Evolutionary conservation across 2,329 filamentous ascomycete genomes (phyloP).

Genomic region (Venturia pyrina): DNA sequence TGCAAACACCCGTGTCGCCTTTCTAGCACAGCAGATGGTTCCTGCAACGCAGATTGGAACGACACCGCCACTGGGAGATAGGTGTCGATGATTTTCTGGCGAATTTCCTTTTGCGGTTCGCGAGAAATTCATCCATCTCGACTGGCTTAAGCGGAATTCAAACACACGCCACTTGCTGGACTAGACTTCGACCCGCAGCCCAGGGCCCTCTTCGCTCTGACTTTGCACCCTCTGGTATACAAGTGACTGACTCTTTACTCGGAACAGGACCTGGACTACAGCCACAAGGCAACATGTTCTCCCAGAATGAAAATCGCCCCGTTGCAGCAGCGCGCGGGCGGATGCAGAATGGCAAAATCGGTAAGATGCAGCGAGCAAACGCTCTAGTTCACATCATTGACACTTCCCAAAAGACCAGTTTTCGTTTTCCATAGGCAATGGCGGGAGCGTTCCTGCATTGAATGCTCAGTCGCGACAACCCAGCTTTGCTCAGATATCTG

Average conservation of each 20-base stretch:
- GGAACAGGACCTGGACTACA: conserved; percentile 4
- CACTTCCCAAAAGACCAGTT: background rate
- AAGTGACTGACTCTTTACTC: background rate
- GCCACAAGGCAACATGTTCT: conserved; percentile 32
- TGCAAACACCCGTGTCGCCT: background rate
- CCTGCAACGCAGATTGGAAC: too few relatives aligned
- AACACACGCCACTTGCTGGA: background rate
- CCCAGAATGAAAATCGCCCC: conserved; percentile 35
- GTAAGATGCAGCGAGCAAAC: conserved; percentile 25
- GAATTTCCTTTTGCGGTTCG: background rate
- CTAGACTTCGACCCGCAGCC: background rate
- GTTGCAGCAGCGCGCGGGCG: conserved; percentile 37
- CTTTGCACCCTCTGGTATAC: background rate
- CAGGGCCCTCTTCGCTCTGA: background rate
- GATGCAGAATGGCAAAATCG: conserved; percentile 45
- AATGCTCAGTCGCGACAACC: conserved; percentile 18
- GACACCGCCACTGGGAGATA: background rate
- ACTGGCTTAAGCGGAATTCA: background rate
- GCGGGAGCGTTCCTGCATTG: conserved; percentile 12
- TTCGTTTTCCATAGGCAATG: background rate
- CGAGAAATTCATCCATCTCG: background rate
- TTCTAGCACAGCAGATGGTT: too few relatives aligned
- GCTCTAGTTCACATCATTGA: background rate
- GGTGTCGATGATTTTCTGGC: background rate
- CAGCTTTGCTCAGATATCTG: conserved; percentile 48